Evolutionary conservation across 179 eudicot species (phyloP), one percentile per base, ranked within the genome.

Genomic region (Dionaea muscipula): DNA sequence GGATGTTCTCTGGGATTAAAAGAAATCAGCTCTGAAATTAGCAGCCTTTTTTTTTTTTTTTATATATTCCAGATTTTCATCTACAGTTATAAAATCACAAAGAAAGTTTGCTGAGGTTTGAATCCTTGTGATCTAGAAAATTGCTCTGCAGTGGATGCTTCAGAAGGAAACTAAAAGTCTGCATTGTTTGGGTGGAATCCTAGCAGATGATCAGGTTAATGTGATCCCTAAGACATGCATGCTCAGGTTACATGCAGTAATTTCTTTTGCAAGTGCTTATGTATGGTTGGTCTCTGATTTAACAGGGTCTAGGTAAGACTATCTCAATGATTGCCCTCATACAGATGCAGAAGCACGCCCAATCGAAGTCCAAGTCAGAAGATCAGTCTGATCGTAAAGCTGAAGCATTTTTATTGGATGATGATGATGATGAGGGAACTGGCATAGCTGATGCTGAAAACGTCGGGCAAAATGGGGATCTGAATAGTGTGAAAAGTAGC

Each of bases 301-400:
- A 63, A 15, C 79, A 93, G 99, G 99, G 99, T 64, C 83, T 93
- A 49, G 99, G 99, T 66, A 93, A 93, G 77, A 93, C 99, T 56
- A 69, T 93, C 47, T 93, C 99, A 40, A 81, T 68, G 45, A 93
- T 93, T 71, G 95, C 99, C 59, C 85, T 93, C 59, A 75, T 93
- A 68, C 90, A 75, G 70, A 79, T 64, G 76, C 89, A 82, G 66
- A 79, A 66, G 71, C 57, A 53, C 28, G 44, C 63, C 47, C 83
- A 81, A 68, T 68, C 58, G 5, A 83, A 84, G 69, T 69, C 76
- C 17, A 75, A 76, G 60, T 48, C 74, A 49, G 78, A 76, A 48
- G 69, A 74, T 31, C 40, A 39, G 4, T 69, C 25, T 44, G 61
- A 24, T 71, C 61, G 52, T 35, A 71, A 43, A 64, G 57, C 84